Conservation (phyloP, 1,284 basidiomycete species). For the Anthracocystis walkeri region DNA sequence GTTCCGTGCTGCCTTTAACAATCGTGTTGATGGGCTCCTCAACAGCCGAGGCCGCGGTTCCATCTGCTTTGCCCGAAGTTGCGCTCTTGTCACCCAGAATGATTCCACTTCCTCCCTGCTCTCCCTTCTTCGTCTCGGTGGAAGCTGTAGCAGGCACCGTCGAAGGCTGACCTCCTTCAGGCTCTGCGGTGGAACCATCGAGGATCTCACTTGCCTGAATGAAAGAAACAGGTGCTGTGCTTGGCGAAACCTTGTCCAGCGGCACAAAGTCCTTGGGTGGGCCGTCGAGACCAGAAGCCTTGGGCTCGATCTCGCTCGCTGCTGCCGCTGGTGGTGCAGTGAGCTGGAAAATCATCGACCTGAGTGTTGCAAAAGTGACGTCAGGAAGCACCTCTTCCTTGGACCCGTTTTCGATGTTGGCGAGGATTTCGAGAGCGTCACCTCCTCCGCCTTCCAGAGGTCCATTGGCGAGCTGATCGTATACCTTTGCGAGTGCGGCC, state of each 20-base stretch:
- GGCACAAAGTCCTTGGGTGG: constrained; percentile 27
- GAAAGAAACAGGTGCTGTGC: constrained; percentile 38
- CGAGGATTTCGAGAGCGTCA: constrained; percentile 41
- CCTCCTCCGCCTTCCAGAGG: constrained; percentile 45
- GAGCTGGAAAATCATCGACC: constrained; percentile 44
- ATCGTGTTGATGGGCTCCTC: constrained; percentile 37
- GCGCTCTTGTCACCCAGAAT: constrained; percentile 18
- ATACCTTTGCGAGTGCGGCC: constrained; percentile 41
- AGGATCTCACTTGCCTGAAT: constrained; percentile 47
- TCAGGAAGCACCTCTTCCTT: constrained; percentile 37
- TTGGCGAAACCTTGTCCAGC: constrained; percentile 8
- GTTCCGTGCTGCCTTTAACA: constrained; percentile 11
- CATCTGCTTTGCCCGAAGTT: constrained; percentile 25
- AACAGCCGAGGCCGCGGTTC: constrained; percentile 25
- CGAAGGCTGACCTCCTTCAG: constrained; percentile 31
- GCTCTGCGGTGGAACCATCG: constrained; percentile 25
- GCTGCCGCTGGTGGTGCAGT: constrained; percentile 41
- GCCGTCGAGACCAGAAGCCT: constrained; percentile 22
- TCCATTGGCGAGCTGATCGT: constrained; percentile 49
- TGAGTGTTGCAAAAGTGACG: constrained; percentile 37
- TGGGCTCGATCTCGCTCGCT: not conserved
- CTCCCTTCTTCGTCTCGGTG: constrained; percentile 19
- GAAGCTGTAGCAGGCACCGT: constrained; percentile 18
- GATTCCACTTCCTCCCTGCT: constrained; percentile 27
- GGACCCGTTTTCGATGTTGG: constrained; percentile 36